phyloP scores from a whole-genome alignment of 139 green algal genomes.

The Dunaliella primolecta region DNA sequence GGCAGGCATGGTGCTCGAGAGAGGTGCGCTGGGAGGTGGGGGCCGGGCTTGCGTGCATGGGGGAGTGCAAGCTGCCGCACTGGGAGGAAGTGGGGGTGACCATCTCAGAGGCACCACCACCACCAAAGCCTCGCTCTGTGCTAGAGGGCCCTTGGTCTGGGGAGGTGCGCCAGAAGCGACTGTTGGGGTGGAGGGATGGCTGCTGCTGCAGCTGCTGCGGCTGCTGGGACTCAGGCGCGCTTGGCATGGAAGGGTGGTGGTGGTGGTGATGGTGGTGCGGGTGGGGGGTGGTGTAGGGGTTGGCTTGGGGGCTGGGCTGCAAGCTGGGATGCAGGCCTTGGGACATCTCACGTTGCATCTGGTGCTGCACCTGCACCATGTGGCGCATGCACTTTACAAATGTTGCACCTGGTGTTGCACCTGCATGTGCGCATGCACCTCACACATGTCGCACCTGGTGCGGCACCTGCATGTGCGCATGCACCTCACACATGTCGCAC shows the following conservation, averaged over 20 bases:
- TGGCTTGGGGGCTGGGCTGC: not conserved
- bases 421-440: not conserved
- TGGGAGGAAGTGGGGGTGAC: too few species aligned
- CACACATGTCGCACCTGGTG: not conserved
- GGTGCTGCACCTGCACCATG: not conserved
- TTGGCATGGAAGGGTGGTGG: not conserved
- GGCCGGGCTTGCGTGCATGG: not conserved
- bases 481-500: not conserved
- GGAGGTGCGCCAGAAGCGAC: not conserved
- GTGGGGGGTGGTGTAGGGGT: not conserved
- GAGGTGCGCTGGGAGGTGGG: not conserved
- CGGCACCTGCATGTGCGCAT: not conserved
- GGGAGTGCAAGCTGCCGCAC: not conserved
- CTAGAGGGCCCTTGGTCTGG: not conserved
- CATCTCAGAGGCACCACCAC: too few species aligned
- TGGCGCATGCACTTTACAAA: not conserved
- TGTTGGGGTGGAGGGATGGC: too few species aligned
- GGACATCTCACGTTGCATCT: not conserved
- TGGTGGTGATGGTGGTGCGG: not conserved
- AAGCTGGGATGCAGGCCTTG: not conserved
- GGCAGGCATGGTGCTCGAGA: not conserved
- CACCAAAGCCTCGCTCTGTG: too few species aligned
- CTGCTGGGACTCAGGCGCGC: not conserved
- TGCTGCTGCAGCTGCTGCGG: not conserved
- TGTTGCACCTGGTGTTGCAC: not conserved